Evolutionary conservation across 805 yeast species (phyloP).

Genomic region (Metschnikowia continentalis): DNA sequence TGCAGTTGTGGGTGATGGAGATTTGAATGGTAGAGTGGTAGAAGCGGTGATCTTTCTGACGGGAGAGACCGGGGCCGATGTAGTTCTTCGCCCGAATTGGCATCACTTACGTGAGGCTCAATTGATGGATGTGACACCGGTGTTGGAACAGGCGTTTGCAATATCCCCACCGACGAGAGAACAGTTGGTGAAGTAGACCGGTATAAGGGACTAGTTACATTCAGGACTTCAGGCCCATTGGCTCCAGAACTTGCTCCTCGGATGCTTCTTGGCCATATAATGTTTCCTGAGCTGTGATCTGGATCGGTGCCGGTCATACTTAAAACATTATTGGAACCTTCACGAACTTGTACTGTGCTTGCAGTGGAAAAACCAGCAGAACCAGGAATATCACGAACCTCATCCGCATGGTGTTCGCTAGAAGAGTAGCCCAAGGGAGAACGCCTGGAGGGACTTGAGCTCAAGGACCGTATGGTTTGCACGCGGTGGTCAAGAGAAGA

Average conservation of each 20-base stretch:
- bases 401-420: background rate
- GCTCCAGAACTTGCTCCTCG: background rate
- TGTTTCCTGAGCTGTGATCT: background rate
- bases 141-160: background rate
- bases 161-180: background rate
- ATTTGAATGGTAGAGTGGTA: constrained; percentile 5
- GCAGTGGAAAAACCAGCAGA: background rate
- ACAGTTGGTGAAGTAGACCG: background rate
- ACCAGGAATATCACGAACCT: background rate
- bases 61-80: background rate
- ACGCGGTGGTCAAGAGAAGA: background rate
- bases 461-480: constrained; percentile 3
- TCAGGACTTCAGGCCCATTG: background rate
- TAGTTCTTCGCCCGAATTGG: background rate
- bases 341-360: background rate
- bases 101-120: background rate
- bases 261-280: background rate
- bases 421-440: background rate
- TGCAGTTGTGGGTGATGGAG: background rate
- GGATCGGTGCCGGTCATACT: background rate
- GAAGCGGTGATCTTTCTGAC: constrained; percentile 10
- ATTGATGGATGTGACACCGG: background rate
- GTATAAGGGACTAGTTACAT: background rate
- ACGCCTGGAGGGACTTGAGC: constrained; percentile 1
- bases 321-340: background rate